phyloP scores from a whole-genome alignment of 495 filamentous ascomycete species.

The Penicillium nucicola region DNA sequence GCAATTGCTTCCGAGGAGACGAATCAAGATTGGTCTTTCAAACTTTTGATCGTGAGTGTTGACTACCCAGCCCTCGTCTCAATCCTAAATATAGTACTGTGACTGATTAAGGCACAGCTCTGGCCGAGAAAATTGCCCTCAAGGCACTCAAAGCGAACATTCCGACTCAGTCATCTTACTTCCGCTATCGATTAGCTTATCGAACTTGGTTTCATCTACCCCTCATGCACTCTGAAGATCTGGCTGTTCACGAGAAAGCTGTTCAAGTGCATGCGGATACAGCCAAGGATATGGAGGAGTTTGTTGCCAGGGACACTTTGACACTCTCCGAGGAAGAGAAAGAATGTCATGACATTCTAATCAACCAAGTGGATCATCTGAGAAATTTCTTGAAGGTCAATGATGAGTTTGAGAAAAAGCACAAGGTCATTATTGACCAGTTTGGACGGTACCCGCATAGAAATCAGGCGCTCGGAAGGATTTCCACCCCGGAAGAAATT shows the following conservation, averaged over 20 bases:
- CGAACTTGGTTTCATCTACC: slow-evolving; percentile 34
- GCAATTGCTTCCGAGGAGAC: slow-evolving; percentile 32
- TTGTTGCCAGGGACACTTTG: slow-evolving; percentile 10
- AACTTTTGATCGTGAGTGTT: slow-evolving; percentile 22
- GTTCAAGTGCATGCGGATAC: slow-evolving; percentile 19
- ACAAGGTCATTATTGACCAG: slow-evolving; percentile 26
- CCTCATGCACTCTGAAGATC: slow-evolving; percentile 31
- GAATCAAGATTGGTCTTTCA: slow-evolving; percentile 27
- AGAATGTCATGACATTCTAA: slow-evolving; percentile 12
- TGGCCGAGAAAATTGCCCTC: slow-evolving; percentile 22
- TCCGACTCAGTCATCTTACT: slow-evolving; percentile 11
- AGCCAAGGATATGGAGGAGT: slow-evolving; percentile 13
- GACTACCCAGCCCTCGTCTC: too few relatives aligned
- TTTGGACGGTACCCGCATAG: slow-evolving; percentile 30
- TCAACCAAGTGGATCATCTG: slow-evolving; percentile 7
- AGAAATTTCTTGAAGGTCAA: slow-evolving; percentile 6
- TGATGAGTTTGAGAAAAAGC: slow-evolving; percentile 21
- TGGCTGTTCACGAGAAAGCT: slow-evolving; percentile 23
- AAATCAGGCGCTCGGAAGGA: slow-evolving; percentile 18
- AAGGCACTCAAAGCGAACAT: slow-evolving; percentile 16
- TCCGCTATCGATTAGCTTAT: slow-evolving; percentile 25
- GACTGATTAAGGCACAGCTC: background rate
- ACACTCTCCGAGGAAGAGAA: slow-evolving; percentile 16
- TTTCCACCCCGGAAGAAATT: slow-evolving; percentile 19
- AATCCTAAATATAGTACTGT: too few relatives aligned